Evolutionary conservation across 495 filamentous ascomycete species (phyloP).

Genomic region (Neurospora africana): DNA sequence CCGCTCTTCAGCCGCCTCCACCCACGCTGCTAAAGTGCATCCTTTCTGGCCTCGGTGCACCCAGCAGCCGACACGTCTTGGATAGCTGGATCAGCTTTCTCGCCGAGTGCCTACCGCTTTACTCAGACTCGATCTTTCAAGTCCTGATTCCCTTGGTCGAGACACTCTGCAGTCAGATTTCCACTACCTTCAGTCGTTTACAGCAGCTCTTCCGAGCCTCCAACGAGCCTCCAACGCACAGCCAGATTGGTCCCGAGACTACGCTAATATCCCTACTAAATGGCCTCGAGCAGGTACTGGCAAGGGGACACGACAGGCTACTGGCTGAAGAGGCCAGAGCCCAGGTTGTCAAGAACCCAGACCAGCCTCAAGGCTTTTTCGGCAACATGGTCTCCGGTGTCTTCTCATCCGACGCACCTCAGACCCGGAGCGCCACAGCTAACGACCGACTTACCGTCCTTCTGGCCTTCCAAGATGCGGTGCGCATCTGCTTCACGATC

Average conservation of each 20-base stretch:
- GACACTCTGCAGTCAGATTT: constrained; percentile 71
- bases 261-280: constrained; percentile 71
- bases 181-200: constrained; percentile 53
- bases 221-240: constrained; percentile 18
- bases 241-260: constrained; percentile 44
- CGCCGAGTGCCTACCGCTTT: constrained; percentile 73
- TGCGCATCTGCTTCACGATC: constrained; percentile 80
- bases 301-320: constrained; percentile 75
- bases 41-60: constrained; percentile 66
- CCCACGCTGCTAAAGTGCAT: constrained; percentile 71
- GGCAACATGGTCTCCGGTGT: constrained; percentile 95
- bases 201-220: constrained; percentile 42
- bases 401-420: constrained; percentile 68
- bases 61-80: constrained; percentile 62
- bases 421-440: constrained; percentile 65
- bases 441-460: constrained; percentile 90
- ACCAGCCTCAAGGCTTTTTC: constrained; percentile 85
- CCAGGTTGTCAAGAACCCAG: constrained; percentile 61
- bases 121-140: constrained; percentile 75
- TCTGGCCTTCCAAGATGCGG: constrained; percentile 92
- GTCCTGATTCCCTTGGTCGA: constrained; percentile 83
- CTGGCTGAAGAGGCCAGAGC: constrained; percentile 61
- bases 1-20: constrained; percentile 45
- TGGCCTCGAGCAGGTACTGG: constrained; percentile 81
- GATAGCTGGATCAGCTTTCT: constrained; percentile 88